Evolutionary conservation across 495 filamentous ascomycete genomes (phyloP).

Genomic region (Aspergillus indologenus): DNA sequence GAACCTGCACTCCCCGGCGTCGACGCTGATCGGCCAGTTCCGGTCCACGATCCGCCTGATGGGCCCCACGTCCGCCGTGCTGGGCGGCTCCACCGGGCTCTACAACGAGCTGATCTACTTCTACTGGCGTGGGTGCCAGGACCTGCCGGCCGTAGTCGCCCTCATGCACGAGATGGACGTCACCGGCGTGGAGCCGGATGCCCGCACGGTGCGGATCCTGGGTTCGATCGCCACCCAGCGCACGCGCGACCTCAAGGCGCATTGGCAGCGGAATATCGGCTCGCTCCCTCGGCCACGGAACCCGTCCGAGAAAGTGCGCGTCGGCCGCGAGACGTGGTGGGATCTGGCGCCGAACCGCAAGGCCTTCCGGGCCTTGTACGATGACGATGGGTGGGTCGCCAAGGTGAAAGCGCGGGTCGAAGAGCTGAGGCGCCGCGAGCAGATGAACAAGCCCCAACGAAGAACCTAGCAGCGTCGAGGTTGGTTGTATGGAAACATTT

Average conservation of each 20-base stretch:
- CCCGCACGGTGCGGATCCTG: conserved; percentile 53
- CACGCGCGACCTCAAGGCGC: conserved; percentile 18
- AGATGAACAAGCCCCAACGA: not conserved
- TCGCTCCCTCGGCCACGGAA: not conserved
- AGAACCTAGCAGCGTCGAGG: not conserved
- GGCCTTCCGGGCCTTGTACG: conserved; percentile 30
- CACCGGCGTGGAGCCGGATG: conserved; percentile 61
- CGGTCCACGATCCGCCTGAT: conserved; percentile 68
- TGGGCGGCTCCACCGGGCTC: conserved; percentile 68
- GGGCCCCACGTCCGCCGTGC: conserved; percentile 65
- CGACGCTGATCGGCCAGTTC: conserved; percentile 58
- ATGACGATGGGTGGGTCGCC: conserved; percentile 31
- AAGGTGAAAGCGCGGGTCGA: conserved; percentile 18
- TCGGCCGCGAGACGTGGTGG: conserved; percentile 36
- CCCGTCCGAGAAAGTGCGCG: not conserved
- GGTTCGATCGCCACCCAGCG: conserved; percentile 27
- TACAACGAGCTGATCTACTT: conserved; percentile 71
- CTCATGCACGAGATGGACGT: conserved; percentile 76
- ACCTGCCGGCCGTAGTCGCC: conserved; percentile 57
- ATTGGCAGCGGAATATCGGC: not conserved
- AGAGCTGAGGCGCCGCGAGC: not conserved
- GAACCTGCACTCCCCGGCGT: conserved; percentile 58
- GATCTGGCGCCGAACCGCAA: conserved; percentile 33
- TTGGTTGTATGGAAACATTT: no score
- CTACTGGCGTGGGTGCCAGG: conserved; percentile 59